Evolutionary conservation across 73 alveolate genomes (phyloP).

Genomic region (Paramecium primaurelia): DNA sequence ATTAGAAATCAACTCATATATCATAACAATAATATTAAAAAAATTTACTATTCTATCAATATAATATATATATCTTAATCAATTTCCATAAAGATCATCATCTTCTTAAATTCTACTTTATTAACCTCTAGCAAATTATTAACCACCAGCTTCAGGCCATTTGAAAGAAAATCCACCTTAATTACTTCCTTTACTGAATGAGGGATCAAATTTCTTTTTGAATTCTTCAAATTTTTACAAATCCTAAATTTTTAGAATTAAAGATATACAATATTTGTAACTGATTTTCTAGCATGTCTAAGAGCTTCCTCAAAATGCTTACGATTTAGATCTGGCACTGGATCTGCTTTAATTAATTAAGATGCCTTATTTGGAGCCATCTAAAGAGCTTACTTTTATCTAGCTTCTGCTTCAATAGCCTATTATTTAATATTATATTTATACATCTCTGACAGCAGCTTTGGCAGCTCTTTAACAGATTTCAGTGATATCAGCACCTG

Average conservation of each 20-base stretch:
- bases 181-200: constrained; percentile 54
- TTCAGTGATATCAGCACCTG: constrained; percentile 98
- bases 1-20: too few species aligned
- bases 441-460: constrained; percentile 94
- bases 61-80: background rate
- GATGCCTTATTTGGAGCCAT: constrained; percentile 77
- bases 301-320: constrained; percentile 94
- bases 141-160: constrained; percentile 57
- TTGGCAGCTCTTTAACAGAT: constrained; percentile 95
- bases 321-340: constrained; percentile 90
- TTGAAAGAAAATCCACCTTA: constrained; percentile 39
- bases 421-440: background rate
- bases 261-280: constrained; percentile 66
- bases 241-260: constrained; percentile 62
- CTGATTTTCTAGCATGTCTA: constrained; percentile 88
- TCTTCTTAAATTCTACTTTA: background rate
- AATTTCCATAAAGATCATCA: constrained; percentile 47
- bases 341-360: constrained; percentile 74
- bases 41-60: background rate
- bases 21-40: too few species aligned
- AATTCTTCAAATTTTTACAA: constrained; percentile 89
- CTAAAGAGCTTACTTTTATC: constrained; percentile 74
- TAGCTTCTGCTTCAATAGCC: constrained; percentile 90
- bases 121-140: constrained; percentile 29
- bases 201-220: constrained; percentile 89